Evolutionary conservation across 139 green algal genomes (phyloP).

Genomic region (Chlorella sorokiniana): DNA sequence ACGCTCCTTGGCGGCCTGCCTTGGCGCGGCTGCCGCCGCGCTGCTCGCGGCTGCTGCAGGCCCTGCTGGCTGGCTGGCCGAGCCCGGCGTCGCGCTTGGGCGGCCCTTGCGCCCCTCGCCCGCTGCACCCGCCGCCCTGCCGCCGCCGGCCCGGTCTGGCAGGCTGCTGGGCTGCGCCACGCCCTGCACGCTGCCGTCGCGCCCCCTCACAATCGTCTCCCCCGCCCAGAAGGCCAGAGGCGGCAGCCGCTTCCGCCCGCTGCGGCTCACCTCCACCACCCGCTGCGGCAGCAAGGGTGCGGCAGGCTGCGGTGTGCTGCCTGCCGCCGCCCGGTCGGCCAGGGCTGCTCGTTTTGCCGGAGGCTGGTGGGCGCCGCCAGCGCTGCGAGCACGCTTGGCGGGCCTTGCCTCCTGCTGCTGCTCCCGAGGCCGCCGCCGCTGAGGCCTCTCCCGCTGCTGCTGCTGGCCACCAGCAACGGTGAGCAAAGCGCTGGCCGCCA

Average conservation of each 20-base stretch:
- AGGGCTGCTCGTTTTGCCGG: not conserved
- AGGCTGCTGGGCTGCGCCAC: not conserved
- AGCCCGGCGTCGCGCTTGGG: not conserved
- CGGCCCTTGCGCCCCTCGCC: not conserved
- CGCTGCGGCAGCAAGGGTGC: not conserved
- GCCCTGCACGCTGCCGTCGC: not conserved
- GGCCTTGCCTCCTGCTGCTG: not conserved
- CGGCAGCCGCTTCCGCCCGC: constrained; percentile 10
- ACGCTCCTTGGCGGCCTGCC: not conserved
- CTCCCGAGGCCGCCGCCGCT: not conserved
- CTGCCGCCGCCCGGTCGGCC: not conserved
- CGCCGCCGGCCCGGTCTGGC: constrained; percentile 4
- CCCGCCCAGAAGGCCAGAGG: constrained; percentile 30
- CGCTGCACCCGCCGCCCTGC: not conserved
- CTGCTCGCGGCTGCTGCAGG: not conserved
- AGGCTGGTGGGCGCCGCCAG: not conserved
- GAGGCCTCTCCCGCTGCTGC: not conserved
- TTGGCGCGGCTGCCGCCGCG: not conserved
- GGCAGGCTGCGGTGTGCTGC: not conserved
- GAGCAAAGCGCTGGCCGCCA: not conserved
- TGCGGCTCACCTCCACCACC: not conserved
- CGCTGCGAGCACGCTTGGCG: not conserved
- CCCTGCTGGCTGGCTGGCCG: not conserved
- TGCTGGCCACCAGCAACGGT: not conserved
- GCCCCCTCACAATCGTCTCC: constrained; percentile 10